phyloP scores from a whole-genome alignment of 345 rosid genomes.

The Eucalyptus curtisii region DNA sequence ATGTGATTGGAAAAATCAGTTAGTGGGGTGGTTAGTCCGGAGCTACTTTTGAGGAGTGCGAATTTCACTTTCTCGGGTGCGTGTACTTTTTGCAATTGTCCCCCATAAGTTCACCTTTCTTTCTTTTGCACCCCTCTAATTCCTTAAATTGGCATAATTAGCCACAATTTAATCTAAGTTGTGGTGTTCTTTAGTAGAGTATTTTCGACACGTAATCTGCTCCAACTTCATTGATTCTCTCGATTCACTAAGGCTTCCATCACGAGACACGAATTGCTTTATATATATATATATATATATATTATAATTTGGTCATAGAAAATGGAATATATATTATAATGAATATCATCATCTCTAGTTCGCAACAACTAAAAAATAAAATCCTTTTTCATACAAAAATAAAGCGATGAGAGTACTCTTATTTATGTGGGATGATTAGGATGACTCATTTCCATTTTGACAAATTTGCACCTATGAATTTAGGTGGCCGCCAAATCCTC shows the following conservation, averaged over 20 bases:
- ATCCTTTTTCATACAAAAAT: neutral
- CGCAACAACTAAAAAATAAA: neutral
- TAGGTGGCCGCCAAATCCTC: neutral
- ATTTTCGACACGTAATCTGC: neutral
- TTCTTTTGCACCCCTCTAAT: neutral
- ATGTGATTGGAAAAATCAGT: neutral
- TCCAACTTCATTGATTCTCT: neutral
- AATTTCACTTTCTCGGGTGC: neutral
- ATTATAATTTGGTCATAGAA: neutral
- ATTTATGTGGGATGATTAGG: neutral
- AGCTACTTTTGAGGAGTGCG: neutral
- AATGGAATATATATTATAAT: neutral
- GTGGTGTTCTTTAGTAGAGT: neutral
- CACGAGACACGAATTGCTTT: neutral
- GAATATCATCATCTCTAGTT: neutral
- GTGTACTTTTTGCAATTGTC: neutral
- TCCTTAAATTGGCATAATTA: neutral
- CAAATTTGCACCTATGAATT: neutral
- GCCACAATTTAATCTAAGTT: neutral
- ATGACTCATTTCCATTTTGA: neutral
- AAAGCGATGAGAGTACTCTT: neutral
- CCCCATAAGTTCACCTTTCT: neutral
- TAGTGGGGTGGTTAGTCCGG: neutral
- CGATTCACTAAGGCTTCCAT: neutral
- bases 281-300: neutral